Conservation (phyloP, 148 eudicot species). For the Fagopyrum esculentum region DNA sequence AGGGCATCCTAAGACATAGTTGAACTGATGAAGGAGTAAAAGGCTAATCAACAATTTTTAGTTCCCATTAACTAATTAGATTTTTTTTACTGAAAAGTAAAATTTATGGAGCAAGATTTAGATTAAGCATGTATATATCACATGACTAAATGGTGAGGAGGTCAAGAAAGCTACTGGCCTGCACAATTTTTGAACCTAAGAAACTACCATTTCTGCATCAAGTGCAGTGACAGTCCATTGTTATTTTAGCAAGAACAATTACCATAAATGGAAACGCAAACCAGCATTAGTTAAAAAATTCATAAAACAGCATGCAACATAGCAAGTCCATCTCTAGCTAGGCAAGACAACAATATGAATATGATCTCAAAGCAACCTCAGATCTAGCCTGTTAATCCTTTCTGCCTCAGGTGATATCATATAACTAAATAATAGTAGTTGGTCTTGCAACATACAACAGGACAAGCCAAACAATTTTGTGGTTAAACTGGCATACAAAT, state of each 20-base stretch:
- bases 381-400: neutral
- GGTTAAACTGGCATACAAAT: neutral
- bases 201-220: neutral
- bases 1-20: neutral
- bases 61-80: neutral
- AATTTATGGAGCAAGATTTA: neutral
- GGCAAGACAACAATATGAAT: neutral
- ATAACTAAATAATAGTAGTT: neutral
- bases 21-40: neutral
- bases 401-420: neutral
- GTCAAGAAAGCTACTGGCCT: neutral
- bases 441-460: neutral
- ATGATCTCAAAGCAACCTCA: neutral
- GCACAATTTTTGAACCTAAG: neutral
- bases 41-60: neutral
- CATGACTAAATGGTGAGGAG: neutral
- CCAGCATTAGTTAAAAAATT: neutral
- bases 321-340: constrained; percentile 1
- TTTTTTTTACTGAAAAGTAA: neutral
- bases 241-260: neutral
- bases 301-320: neutral
- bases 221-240: neutral
- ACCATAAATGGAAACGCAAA: neutral
- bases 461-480: neutral
- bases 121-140: neutral